Evolutionary conservation across 495 filamentous ascomycete species (phyloP).

Genomic region (Letharia lupina): DNA sequence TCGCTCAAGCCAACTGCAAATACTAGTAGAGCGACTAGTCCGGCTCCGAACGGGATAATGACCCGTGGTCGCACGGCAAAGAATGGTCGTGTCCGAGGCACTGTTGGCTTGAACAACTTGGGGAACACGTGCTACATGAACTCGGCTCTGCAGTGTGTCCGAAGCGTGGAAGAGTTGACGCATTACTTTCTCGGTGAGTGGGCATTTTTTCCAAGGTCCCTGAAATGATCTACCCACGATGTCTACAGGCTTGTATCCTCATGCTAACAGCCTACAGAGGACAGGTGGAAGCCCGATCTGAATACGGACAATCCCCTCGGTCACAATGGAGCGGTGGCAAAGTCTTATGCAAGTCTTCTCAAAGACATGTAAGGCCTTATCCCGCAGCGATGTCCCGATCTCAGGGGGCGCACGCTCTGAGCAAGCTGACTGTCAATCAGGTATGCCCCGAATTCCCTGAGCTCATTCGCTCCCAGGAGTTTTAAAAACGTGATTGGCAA

Average conservation of each 20-base stretch:
- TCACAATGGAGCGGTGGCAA: conserved; percentile 74
- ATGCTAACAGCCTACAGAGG: conserved; percentile 38
- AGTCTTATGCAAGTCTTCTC: conserved; percentile 66
- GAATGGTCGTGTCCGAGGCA: conserved; percentile 58
- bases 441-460: conserved; percentile 36
- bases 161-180: conserved; percentile 83
- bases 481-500: conserved; percentile 77
- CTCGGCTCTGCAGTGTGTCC: conserved; percentile 86
- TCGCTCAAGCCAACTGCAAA: conserved; percentile 36
- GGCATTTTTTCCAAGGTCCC: background rate
- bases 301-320: conserved; percentile 78
- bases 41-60: conserved; percentile 44
- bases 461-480: conserved; percentile 59
- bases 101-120: conserved; percentile 76
- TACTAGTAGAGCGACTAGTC: conserved; percentile 56
- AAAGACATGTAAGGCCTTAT: conserved; percentile 56
- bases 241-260: background rate
- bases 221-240: background rate
- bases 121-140: conserved; percentile 99
- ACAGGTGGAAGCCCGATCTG: conserved; percentile 65
- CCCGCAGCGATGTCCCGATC: conserved; percentile 27
- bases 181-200: conserved; percentile 72
- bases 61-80: conserved; percentile 60
- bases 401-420: background rate
- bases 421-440: background rate